Percentiles rank a stretch among this genome's conserved stretches.
phyloP scores from a whole-genome alignment of 2,329 filamentous ascomycete species.

The Neonectria sp. region DNA sequence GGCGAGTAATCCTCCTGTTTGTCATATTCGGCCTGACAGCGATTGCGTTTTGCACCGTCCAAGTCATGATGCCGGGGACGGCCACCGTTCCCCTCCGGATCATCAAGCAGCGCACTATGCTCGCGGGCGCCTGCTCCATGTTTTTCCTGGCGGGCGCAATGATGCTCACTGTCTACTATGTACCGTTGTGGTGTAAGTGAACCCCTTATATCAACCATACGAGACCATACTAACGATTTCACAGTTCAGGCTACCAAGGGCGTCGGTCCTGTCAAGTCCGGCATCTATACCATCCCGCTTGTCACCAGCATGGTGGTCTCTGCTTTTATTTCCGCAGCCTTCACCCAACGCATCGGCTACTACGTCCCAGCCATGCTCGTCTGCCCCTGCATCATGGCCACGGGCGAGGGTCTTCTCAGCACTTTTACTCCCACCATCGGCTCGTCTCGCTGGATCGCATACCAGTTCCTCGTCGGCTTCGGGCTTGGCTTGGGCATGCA shows the following conservation, averaged over 20 bases:
- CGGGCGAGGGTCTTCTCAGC: constrained; percentile 71
- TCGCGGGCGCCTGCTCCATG: constrained; percentile 62
- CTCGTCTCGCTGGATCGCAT: constrained; percentile 71
- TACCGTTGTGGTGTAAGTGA: constrained; percentile 69
- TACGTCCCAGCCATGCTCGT: constrained; percentile 72
- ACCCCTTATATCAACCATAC: background rate
- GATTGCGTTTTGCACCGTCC: constrained; percentile 65
- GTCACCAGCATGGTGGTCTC: constrained; percentile 69
- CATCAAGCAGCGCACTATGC: constrained; percentile 69
- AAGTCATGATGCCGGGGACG: constrained; percentile 67
- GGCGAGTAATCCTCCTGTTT: constrained; percentile 69
- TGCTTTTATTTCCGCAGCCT: constrained; percentile 63
- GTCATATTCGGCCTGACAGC: constrained; percentile 64
- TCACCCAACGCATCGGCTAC: constrained; percentile 70
- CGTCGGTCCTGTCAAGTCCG: constrained; percentile 67
- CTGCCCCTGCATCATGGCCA: constrained; percentile 63
- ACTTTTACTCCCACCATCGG: constrained; percentile 65
- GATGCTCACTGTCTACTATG: constrained; percentile 69
- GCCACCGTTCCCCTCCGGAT: constrained; percentile 71
- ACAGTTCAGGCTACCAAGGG: constrained; percentile 70
- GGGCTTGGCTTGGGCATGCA: constrained; percentile 74
- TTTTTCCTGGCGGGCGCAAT: constrained; percentile 65
- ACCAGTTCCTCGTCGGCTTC: constrained; percentile 71
- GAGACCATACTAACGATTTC: constrained; percentile 34
- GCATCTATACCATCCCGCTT: constrained; percentile 70